These are phyloP conservation scores for Colletotrichum somersetense DNA, from an alignment of 2,329 filamentous ascomycete genomes.

Conservation along the genomic window DNA sequence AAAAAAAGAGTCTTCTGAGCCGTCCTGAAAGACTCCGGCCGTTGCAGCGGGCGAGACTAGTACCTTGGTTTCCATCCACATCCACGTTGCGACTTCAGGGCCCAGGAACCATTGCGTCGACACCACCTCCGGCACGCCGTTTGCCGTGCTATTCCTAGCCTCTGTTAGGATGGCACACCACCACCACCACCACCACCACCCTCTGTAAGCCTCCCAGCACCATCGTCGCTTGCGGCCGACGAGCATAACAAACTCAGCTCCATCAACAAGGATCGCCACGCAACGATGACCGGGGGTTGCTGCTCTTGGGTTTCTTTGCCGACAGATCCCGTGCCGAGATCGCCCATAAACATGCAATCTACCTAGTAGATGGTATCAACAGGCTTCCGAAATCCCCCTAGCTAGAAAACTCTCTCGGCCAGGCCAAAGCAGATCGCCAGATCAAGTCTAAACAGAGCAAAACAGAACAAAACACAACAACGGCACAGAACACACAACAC, in stretches of 20 bases:
- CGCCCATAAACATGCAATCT: neutral
- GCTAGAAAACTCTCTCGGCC: neutral
- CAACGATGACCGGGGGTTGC: neutral
- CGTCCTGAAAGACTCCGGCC: neutral
- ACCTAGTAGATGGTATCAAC: neutral
- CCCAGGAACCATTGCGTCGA: neutral
- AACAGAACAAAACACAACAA: neutral
- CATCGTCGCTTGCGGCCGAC: slow-evolving; percentile 17
- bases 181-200: neutral
- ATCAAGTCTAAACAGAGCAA: too few species aligned
- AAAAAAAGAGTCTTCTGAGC: neutral
- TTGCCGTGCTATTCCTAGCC: slow-evolving; percentile 36
- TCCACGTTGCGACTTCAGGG: neutral
- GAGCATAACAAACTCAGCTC: slow-evolving; percentile 14
- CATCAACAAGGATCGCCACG: slow-evolving; percentile 1
- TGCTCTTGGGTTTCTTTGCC: slow-evolving; percentile 7
- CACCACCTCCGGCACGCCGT: slow-evolving; percentile 22
- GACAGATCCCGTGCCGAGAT: neutral
- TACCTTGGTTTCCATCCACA: neutral
- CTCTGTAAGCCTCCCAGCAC: neutral
- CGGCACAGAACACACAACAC: neutral
- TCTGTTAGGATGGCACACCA: neutral
- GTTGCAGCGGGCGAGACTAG: neutral
- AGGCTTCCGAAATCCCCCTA: neutral
- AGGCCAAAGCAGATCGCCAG: neutral